Percentiles rank a stretch among this genome's conserved stretches.
These are phyloP conservation scores for Emmonsiellopsis sp. DNA, from an alignment of 2,329 filamentous ascomycete species.

Conservation along the genomic window DNA sequence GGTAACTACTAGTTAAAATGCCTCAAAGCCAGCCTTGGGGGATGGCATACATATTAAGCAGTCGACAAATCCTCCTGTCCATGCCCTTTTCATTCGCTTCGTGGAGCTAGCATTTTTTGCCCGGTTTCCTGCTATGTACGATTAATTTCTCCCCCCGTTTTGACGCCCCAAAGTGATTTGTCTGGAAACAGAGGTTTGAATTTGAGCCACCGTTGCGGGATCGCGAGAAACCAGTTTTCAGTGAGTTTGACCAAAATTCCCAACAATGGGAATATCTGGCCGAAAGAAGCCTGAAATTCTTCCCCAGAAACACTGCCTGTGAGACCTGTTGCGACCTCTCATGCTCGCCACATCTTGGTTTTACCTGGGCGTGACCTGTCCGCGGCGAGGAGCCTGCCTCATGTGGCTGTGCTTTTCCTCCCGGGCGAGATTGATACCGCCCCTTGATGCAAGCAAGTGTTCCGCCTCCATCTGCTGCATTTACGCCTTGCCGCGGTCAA, in stretches of 20 bases:
- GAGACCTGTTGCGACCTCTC: neutral
- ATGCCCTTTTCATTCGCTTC: neutral
- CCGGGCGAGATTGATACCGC: no score
- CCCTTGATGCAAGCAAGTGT: neutral
- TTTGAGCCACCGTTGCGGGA: no score
- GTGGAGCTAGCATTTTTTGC: neutral
- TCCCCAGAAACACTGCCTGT: no score
- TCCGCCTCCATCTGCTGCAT: neutral
- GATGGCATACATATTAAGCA: neutral
- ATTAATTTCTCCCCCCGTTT: neutral
- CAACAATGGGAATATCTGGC: no score
- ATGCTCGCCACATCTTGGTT: neutral
- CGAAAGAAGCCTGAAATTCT: no score
- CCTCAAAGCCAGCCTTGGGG: neutral
- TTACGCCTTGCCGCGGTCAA: neutral
- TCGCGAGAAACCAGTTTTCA: no score
- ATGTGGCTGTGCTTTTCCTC: neutral
- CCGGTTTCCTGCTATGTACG: neutral
- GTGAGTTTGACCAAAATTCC: no score
- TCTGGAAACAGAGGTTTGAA: no score
- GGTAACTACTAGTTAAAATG: neutral
- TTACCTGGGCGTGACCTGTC: neutral
- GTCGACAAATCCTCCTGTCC: neutral
- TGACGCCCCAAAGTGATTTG: no score
- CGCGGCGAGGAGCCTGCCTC: neutral